Conservation (phyloP, 164 flowering plant species). For the Amborella trichopoda region DNA sequence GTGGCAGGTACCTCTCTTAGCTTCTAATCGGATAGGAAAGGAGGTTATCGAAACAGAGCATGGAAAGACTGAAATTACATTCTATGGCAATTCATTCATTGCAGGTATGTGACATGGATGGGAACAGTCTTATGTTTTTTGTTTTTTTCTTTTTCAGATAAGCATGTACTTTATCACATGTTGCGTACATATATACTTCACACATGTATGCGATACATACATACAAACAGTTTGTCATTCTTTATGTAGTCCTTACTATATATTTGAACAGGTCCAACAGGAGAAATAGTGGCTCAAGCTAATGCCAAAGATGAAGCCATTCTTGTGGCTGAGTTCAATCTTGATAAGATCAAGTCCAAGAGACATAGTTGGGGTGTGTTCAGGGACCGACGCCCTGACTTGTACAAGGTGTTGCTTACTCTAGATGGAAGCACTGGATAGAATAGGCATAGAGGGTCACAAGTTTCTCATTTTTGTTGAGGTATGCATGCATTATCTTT, state of each 20-base stretch:
- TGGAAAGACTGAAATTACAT: constrained; percentile 76
- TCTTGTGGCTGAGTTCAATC: constrained; percentile 69
- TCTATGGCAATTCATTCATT: constrained; percentile 93
- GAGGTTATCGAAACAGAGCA: constrained; percentile 83
- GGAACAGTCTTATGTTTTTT: too few relatives aligned
- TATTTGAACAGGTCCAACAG: constrained; percentile 68
- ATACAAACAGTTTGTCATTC: neutral
- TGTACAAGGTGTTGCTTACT: constrained; percentile 87
- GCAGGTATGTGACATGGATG: constrained; percentile 58
- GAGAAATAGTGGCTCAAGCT: constrained; percentile 74
- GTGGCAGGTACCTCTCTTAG: constrained; percentile 90
- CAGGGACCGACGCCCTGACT: constrained; percentile 91
- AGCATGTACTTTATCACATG: too few relatives aligned
- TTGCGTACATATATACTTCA: too few relatives aligned
- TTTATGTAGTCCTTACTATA: neutral
- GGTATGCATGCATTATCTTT: too few relatives aligned
- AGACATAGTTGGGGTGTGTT: constrained; percentile 86
- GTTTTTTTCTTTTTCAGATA: too few relatives aligned
- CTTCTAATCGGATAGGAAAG: constrained; percentile 91
- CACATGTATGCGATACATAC: neutral
- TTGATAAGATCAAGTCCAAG: constrained; percentile 68
- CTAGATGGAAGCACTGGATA: too few relatives aligned
- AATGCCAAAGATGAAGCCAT: constrained; percentile 75
- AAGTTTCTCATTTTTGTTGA: too few relatives aligned
- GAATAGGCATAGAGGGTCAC: too few relatives aligned